phyloP scores from a whole-genome alignment of 208 protist species.

The Trypanosoma platydactyli region DNA sequence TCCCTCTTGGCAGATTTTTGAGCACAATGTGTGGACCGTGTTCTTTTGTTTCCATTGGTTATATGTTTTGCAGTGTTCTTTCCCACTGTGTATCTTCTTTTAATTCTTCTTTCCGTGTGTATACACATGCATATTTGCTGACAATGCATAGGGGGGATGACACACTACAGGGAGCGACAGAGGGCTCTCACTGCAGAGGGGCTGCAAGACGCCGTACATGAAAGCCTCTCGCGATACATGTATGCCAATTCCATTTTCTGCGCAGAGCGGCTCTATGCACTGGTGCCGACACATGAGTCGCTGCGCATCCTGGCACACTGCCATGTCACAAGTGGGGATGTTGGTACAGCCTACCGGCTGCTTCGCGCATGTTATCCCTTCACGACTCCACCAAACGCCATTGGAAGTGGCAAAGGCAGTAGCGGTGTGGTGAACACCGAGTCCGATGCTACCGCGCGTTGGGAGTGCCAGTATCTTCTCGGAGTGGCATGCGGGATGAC shows the following conservation, averaged over 20 bases:
- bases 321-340: slow-evolving; percentile 51
- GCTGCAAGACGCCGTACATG: slow-evolving; percentile 48
- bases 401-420: background rate
- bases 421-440: slow-evolving; percentile 18
- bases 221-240: slow-evolving; percentile 63
- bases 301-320: slow-evolving; percentile 76
- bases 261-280: slow-evolving; percentile 82
- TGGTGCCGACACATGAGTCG: slow-evolving; percentile 42
- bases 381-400: slow-evolving; percentile 15
- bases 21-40: no score
- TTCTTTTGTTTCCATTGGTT: background rate
- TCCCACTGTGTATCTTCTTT: slow-evolving; percentile 22
- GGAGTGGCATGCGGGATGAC: slow-evolving; percentile 71
- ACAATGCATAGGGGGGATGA: slow-evolving; percentile 19
- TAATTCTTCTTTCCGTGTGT: background rate
- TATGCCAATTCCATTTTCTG: slow-evolving; percentile 88
- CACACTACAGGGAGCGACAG: slow-evolving; percentile 22
- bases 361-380: slow-evolving; percentile 69
- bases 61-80: slow-evolving; percentile 4
- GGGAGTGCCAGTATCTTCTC: slow-evolving; percentile 79
- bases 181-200: slow-evolving; percentile 25
- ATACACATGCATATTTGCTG: slow-evolving; percentile 14
- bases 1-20: no score
- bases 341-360: slow-evolving; percentile 58
- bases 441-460: slow-evolving; percentile 52